Evolutionary conservation across 257 asterid species (phyloP), one percentile per base, ranked within the genome.

Genomic region (Jaltomata sinuosa): DNA sequence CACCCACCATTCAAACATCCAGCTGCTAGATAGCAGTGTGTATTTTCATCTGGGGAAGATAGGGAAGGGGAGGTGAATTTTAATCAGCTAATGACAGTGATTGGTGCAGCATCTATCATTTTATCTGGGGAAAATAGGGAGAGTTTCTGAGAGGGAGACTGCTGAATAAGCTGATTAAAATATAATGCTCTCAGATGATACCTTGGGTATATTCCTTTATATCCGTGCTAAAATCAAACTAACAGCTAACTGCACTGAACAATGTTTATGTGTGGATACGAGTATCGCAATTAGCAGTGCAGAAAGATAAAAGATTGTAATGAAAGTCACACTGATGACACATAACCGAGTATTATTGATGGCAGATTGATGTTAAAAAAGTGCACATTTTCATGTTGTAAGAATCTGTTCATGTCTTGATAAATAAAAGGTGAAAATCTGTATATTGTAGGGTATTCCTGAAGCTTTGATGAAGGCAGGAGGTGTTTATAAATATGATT

Each of bases 401-500:
- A 5, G 81, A 49, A 5, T 76, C 61, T 47, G 27, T 5, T 76
- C 25, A 47, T 76, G 61, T 76, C 59, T 76, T 76, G 38, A 47
- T 47, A 27, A 27, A 76, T 47, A 31, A 49, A 85, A 85, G 87
- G 53, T 64, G 40, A 27, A 57, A 57, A 81, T 84, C 69, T 65
- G 61, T 84, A 84, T 87, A 50, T 67, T 83, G 78, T 90, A 96
- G 98, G 99, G 99, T 82, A 53, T 96, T 84, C 89, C 99, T 76
- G 99, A 96, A 92, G 99, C 99, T 84, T 85, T 96, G 88, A 89
- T 93, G 98, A 96, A 93, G 90, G 98, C 96, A 16, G 99, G 99
- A 80, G 98, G 97, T 49, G 94, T 90, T 25, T 96, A 92, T 90
- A 96, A 96, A 88, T 96, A 96, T 76, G 99, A 96, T 90, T 86